Base-by-base conservation (phyloP, 768 basidiomycete species). In the Panaeolus cyanescens region DNA sequence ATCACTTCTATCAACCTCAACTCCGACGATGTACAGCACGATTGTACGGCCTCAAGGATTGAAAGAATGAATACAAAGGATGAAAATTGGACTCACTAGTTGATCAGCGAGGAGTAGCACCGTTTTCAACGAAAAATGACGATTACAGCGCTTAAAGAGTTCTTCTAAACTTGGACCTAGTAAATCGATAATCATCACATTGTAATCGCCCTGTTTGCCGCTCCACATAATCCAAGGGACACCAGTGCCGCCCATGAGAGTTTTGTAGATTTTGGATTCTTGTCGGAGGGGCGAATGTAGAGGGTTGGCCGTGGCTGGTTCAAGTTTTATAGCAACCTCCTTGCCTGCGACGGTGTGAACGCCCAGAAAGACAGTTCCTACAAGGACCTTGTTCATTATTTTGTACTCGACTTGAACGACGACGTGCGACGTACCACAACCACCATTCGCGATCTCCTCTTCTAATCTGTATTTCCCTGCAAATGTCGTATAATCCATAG, bases 171-270 rank as follows among this genome's bases (percentile, higher is more conserved):
- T 90, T 3, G 96, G 95, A 0, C 96, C 96, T 36, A 99, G 85
- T 28, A 99, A 85, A 80, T 99, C 96, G 70, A 98, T 95, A 70
- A 99, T 93, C 84, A 99, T 92, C 68, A 98, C 95, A 71, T 99
- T 98, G 78, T 95, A 98, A 74, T 95, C 88, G 31, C 91, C 96
- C 70, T 96, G 89, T 62, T 86, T 89, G 31, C 94, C 94, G 4
- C 90, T 93, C 87, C 92, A 95, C 81, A 94, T 88, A 64, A 95
- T 91, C 86, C 92, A 95, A 0, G 93, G 93, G 0, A 96, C 91
- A 37, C 93, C 93, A 28, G 90, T 87, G 54, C 91, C 92, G 40
- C 94, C 93, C 83, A 91, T 91, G 63, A 96, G 84, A 0, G 89
- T 88, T 78, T 93, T 94, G 83, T 96, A 96, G 37, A 95, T 93